These are phyloP conservation scores for Scutellaria barbata DNA, from an alignment of 257 asterid genomes.

Conservation along the genomic window DNA sequence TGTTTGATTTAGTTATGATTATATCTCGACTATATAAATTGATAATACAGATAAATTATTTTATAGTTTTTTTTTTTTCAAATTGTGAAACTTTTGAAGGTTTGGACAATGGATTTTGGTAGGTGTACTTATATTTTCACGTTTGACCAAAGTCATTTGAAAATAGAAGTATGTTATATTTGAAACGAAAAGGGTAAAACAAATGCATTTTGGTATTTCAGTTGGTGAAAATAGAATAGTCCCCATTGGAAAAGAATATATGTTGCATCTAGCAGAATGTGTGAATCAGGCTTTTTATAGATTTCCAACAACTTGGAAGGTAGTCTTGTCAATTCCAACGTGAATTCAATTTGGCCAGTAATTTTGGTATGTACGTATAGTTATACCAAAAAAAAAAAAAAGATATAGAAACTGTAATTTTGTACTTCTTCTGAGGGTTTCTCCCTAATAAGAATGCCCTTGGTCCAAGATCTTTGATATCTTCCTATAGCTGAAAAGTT, in stretches of 20 bases:
- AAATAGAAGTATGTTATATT: not conserved
- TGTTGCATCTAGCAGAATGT: constrained; percentile 6
- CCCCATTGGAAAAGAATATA: not conserved
- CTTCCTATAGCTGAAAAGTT: constrained; percentile 19
- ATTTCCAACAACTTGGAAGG: not conserved
- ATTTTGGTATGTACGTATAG: not conserved
- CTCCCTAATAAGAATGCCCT: not conserved
- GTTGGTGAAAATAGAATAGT: not conserved
- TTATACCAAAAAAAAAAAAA: not conserved
- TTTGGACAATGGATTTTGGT: not conserved
- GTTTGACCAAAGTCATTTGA: constrained; percentile 18
- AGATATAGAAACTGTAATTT: not conserved
- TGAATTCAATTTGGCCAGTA: not conserved
- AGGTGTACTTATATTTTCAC: constrained; percentile 8
- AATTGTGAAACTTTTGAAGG: not conserved
- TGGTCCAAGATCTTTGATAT: not conserved
- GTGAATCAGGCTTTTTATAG: too few species aligned
- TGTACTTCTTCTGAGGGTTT: not conserved
- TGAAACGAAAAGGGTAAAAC: not conserved
- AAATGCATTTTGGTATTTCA: not conserved
- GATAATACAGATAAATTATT: not conserved
- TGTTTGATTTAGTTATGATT: not conserved
- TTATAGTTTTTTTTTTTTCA: not conserved
- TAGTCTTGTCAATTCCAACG: constrained; percentile 12
- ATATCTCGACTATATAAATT: not conserved